These are phyloP conservation scores for Nakazawaea ambrosiae DNA, from an alignment of 805 yeast genomes.

Conservation along the genomic window DNA sequence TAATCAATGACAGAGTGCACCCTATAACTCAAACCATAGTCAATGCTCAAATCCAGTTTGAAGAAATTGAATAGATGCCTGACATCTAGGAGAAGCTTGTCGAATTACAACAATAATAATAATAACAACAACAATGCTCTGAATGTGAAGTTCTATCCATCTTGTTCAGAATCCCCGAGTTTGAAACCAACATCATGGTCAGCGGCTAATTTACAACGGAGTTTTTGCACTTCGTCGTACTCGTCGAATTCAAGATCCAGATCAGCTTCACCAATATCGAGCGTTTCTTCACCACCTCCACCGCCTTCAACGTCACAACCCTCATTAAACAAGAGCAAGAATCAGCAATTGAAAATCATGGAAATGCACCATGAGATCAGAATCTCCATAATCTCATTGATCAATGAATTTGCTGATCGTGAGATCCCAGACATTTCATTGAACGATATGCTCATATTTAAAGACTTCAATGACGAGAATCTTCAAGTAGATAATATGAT, in stretches of 20 bases:
- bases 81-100: conserved; percentile 1
- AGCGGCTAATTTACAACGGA: no score
- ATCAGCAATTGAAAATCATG: background rate
- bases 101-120: conserved; percentile 4
- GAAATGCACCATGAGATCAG: conserved; percentile 40
- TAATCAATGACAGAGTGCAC: no score
- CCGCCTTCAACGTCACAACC: background rate
- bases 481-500: conserved; percentile 23
- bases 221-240: no score
- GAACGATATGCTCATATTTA: conserved; percentile 40
- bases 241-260: no score
- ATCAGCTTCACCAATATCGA: background rate
- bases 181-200: no score
- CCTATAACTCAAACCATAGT: no score
- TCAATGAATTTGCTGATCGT: conserved; percentile 46
- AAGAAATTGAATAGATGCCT: conserved; percentile 2
- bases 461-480: conserved; percentile 22
- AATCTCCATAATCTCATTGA: conserved; percentile 50
- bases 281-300: background rate
- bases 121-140: background rate
- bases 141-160: background rate
- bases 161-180: background rate
- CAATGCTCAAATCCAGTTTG: conserved; percentile 3
- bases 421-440: conserved; percentile 48
- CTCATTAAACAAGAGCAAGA: background rate